phyloP scores from a whole-genome alignment of 768 basidiomycete genomes.

The Crucibulum laeve region DNA sequence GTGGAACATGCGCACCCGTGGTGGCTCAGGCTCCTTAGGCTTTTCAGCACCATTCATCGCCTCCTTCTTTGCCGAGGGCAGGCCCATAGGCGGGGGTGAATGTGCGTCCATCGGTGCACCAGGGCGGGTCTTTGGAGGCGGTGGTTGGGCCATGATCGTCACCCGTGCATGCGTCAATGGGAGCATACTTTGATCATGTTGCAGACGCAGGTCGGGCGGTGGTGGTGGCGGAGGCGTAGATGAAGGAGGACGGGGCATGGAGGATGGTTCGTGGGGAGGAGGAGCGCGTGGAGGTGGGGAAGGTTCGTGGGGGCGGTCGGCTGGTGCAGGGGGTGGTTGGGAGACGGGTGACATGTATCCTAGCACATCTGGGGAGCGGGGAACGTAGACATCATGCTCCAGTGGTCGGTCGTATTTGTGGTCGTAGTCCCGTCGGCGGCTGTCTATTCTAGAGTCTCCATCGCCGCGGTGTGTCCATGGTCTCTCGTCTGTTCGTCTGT shows the following conservation, averaged over 20 bases:
- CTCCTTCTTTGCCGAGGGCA: conserved; percentile 12
- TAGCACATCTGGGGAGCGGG: not conserved
- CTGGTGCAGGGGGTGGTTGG: conserved; percentile 6
- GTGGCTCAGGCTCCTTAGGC: conserved; percentile 17
- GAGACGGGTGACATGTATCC: not conserved
- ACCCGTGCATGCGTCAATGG: conserved; percentile 32
- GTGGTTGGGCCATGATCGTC: conserved; percentile 42
- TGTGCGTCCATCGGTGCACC: conserved; percentile 39
- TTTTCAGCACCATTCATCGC: conserved; percentile 8
- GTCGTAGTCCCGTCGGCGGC: not conserved
- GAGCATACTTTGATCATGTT: conserved; percentile 14
- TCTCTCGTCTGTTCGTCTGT: not conserved
- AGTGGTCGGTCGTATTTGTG: not conserved
- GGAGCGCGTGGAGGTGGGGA: conserved; percentile 28
- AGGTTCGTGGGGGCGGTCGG: conserved; percentile 19
- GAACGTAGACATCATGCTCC: not conserved
- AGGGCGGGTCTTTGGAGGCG: conserved; percentile 8
- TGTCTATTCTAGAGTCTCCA: not conserved
- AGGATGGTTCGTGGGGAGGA: conserved; percentile 15
- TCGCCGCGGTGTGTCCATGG: not conserved
- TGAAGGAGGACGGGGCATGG: conserved; percentile 7
- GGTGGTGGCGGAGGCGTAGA: conserved; percentile 13
- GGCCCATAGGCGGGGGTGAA: conserved; percentile 36
- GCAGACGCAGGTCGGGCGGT: conserved; percentile 9
- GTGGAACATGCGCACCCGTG: conserved; percentile 21